Conservation (phyloP, 2,329 filamentous ascomycete species). For the Arachnomyces sp. region DNA sequence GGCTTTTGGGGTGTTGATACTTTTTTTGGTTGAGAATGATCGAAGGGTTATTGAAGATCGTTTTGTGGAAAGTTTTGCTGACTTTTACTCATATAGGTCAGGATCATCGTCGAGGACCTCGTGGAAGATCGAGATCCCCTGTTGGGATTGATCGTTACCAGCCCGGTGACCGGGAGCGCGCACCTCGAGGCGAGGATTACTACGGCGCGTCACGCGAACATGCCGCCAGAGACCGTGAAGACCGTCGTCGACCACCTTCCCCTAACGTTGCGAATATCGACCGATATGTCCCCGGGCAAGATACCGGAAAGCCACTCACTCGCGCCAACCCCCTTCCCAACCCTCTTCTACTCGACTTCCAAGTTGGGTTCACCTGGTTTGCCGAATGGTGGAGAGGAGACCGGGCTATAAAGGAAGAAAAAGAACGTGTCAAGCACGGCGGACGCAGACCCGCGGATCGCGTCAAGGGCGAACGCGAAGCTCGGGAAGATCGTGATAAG, state of each 20-base stretch:
- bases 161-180: constrained; percentile 44
- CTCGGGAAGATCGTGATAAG: constrained; percentile 54
- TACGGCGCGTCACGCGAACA: constrained; percentile 39
- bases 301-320: constrained; percentile 45
- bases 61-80: constrained; percentile 5
- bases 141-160: constrained; percentile 58
- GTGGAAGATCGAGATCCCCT: constrained; percentile 53
- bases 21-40: neutral
- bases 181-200: constrained; percentile 48
- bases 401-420: constrained; percentile 57
- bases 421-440: constrained; percentile 54
- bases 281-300: constrained; percentile 58
- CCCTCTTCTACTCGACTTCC: constrained; percentile 56
- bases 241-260: constrained; percentile 50
- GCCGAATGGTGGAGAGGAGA: constrained; percentile 62
- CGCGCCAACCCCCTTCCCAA: constrained; percentile 53
- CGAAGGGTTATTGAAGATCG: constrained; percentile 2
- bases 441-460: constrained; percentile 48
- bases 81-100: constrained; percentile 23
- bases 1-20: constrained; percentile 8
- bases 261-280: constrained; percentile 54
- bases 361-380: constrained; percentile 61
- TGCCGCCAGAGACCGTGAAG: constrained; percentile 47
- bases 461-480: constrained; percentile 56
- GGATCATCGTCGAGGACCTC: constrained; percentile 38